Conservation (phyloP, 208 protist species). For the Trichomonas vaginalis region DNA sequence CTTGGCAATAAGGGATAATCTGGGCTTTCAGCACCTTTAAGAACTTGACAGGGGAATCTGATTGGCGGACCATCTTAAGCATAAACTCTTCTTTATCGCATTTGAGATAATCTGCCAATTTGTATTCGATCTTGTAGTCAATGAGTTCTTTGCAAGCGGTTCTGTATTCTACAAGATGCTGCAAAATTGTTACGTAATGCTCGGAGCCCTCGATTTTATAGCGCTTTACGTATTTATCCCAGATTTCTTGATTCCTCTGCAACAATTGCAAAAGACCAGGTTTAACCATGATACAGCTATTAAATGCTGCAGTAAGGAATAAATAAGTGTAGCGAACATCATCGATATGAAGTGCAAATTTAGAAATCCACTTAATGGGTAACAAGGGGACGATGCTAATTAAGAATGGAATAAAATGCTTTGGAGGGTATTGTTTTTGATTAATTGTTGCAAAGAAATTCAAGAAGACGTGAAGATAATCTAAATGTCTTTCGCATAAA, state of each 20-base stretch:
- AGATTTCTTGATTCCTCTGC: background rate
- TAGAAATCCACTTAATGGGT: background rate
- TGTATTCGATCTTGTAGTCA: background rate
- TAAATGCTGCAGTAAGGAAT: background rate
- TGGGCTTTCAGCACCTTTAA: background rate
- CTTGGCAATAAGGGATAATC: background rate
- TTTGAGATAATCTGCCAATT: background rate
- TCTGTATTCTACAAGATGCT: background rate
- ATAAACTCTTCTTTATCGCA: background rate
- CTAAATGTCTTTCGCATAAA: background rate
- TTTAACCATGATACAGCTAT: background rate
- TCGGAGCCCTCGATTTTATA: background rate
- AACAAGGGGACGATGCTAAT: background rate
- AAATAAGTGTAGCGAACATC: background rate
- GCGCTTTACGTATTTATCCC: background rate
- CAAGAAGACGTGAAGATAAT: background rate
- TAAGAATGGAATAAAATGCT: background rate
- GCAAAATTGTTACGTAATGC: background rate
- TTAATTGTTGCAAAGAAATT: background rate
- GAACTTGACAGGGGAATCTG: too few species aligned
- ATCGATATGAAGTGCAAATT: background rate
- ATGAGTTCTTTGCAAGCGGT: background rate
- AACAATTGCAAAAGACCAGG: background rate
- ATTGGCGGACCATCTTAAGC: background rate
- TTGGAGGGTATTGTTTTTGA: background rate